Evolutionary conservation across 2,329 filamentous ascomycete species (phyloP).

Genomic region (Fusarium lyarnte): DNA sequence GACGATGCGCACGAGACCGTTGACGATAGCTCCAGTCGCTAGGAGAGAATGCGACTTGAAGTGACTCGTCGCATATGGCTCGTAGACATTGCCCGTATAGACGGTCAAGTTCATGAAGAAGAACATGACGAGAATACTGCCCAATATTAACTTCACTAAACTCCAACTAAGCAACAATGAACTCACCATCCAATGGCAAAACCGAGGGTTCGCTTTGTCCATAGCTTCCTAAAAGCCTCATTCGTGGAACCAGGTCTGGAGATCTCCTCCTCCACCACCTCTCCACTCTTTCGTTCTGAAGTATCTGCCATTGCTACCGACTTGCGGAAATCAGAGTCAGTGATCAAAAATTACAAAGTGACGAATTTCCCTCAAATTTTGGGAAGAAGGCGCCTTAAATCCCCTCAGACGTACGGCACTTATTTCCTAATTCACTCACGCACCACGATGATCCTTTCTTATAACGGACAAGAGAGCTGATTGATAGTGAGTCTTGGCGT

Average conservation of each 20-base stretch:
- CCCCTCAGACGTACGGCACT: neutral
- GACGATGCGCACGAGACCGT: slow-evolving; percentile 28
- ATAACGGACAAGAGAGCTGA: slow-evolving; percentile 14
- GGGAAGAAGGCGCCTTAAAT: neutral
- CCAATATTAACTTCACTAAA: neutral
- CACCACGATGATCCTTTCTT: slow-evolving; percentile 21
- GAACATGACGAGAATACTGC: slow-evolving; percentile 30
- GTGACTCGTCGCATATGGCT: slow-evolving; percentile 31
- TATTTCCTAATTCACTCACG: slow-evolving; percentile 17
- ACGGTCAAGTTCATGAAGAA: slow-evolving; percentile 36
- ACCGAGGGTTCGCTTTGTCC: slow-evolving; percentile 2
- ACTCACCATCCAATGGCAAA: slow-evolving; percentile 22
- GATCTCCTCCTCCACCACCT: neutral
- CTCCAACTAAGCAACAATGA: rapidly evolving
- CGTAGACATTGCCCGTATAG: slow-evolving; percentile 34
- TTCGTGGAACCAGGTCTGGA: slow-evolving; percentile 3
- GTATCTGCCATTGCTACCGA: neutral
- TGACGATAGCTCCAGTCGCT: slow-evolving; percentile 18
- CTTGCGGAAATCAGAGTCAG: neutral
- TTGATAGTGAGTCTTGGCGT: slow-evolving; percentile 31
- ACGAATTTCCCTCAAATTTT: neutral
- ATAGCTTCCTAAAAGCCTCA: slow-evolving; percentile 28
- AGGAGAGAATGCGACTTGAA: slow-evolving; percentile 29
- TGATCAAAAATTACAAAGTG: neutral
- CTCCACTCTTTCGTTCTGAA: neutral